Evolutionary conservation across 495 filamentous ascomycete genomes (phyloP), one percentile per base, ranked within the genome.

Genomic region (Annulohypoxylon nitens): DNA sequence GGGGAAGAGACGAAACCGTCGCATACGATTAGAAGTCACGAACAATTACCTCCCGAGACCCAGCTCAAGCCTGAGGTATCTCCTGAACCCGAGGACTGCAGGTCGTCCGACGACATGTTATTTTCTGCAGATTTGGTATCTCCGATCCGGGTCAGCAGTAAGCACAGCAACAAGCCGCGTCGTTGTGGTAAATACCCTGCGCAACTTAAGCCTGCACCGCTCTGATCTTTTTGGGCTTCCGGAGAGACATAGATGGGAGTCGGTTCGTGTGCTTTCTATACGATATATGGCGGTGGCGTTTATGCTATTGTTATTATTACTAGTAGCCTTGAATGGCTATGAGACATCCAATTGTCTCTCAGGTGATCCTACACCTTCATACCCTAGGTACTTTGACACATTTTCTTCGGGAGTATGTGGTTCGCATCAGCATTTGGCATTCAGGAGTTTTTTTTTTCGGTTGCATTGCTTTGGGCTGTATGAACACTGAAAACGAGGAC

Each of bases 351-450:
- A 23, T 18, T 39, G 10, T 18, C n/a, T 57, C 33, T 34, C 3
- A 6, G 57, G 20, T 8, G 37, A 43, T 16, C 18, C 0, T 2
- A 34, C 37, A 59, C 18, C 34, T 36, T 11, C 34, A 12, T 59
- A 59, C 34, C n/a, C 39, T 60, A 20, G 18, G 4, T 43, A 60
- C 20, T 8, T 39, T 60, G n/a, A 37, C 10, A 8, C 36, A 37
- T 60, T 36, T 41, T 41, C 14, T 18, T 23, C 11, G 36, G 30
- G 55, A 39, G 11, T 59, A 43, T 25, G 57, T 36, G 36, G 20
- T 69, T 62, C 45, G 59, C 61, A 69, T 64, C n/a, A 62, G 71
- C 71, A 74, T 74, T 67, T 67, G 67, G 64, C 57, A 66, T 63
- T 39, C 47, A 57, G 71, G 71, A 62, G 71, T 67, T 67, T 23